Conservation (phyloP, 139 green algal genomes). For the Desmodesmus armatus region DNA sequence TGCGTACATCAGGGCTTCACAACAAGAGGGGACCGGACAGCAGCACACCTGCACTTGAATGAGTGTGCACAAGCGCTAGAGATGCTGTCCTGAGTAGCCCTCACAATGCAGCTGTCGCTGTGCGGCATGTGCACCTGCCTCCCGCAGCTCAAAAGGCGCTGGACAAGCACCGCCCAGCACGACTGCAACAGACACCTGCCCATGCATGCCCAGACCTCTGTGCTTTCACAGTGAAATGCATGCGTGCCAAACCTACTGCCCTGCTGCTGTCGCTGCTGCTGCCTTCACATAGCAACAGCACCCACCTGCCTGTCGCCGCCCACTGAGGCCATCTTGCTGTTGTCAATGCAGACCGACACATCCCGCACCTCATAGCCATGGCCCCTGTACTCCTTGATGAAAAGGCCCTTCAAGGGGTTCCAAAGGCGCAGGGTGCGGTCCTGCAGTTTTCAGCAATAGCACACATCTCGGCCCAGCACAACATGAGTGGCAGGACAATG, state of each 20-base stretch:
- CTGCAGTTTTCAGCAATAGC: conserved; percentile 54
- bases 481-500: not conserved
- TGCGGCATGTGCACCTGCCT: no score
- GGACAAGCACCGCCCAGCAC: not conserved
- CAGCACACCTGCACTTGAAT: no score
- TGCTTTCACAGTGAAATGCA: not conserved
- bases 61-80: no score
- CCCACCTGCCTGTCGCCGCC: conserved; percentile 89
- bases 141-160: no score
- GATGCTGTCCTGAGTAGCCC: no score
- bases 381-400: conserved; percentile 88
- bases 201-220: no score
- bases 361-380: conserved; percentile 93
- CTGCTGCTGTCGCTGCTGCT: not conserved
- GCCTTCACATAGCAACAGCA: no score
- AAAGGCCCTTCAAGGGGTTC: conserved; percentile 84
- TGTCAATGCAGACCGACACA: conserved; percentile 79
- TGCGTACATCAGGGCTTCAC: no score
- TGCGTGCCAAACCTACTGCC: no score
- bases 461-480: not conserved
- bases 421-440: conserved; percentile 88
- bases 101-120: no score
- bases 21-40: no score
- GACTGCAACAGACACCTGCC: not conserved
- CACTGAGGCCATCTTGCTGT: conserved; percentile 91